These are phyloP conservation scores for Batrachochytrium dendrobatidis DNA, from an alignment of 371 early-diverging fungal genomes.

Conservation along the genomic window DNA sequence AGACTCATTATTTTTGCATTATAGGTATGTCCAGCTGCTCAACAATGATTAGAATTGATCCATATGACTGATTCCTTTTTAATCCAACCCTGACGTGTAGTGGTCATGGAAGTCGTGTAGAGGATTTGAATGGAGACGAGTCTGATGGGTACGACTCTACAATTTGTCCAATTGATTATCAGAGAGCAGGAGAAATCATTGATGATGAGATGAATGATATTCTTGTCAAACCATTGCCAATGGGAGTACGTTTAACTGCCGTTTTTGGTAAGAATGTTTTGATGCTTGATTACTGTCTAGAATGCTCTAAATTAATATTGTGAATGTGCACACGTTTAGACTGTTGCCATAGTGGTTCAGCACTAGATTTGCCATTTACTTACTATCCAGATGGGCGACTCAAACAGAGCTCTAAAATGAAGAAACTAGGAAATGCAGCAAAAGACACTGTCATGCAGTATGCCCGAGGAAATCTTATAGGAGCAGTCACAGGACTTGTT, in stretches of 20 bases:
- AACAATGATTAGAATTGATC: background rate
- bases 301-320: too few species aligned
- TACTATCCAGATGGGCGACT: conserved; percentile 65
- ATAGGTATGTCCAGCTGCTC: conserved; percentile 21
- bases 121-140: conserved; percentile 71
- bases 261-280: too few species aligned
- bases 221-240: conserved; percentile 70
- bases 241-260: conserved; percentile 72
- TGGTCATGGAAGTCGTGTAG: conserved; percentile 73
- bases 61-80: background rate
- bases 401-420: conserved; percentile 12
- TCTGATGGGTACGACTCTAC: conserved; percentile 74
- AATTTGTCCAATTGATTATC: conserved; percentile 76
- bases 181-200: conserved; percentile 61
- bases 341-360: conserved; percentile 55
- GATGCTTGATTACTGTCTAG: conserved; percentile 6
- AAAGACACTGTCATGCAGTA: conserved; percentile 11
- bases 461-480: conserved; percentile 10
- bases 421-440: conserved; percentile 8
- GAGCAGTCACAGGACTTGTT: conserved; percentile 17
- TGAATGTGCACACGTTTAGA: too few species aligned
- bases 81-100: conserved; percentile 74
- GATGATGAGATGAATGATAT: conserved; percentile 79
- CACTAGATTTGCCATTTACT: conserved; percentile 77
- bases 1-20: conserved; percentile 69